Percentiles rank a stretch among this genome's conserved stretches.
phyloP scores from a whole-genome alignment of 208 protist genomes.

The Crithidia sp. region DNA sequence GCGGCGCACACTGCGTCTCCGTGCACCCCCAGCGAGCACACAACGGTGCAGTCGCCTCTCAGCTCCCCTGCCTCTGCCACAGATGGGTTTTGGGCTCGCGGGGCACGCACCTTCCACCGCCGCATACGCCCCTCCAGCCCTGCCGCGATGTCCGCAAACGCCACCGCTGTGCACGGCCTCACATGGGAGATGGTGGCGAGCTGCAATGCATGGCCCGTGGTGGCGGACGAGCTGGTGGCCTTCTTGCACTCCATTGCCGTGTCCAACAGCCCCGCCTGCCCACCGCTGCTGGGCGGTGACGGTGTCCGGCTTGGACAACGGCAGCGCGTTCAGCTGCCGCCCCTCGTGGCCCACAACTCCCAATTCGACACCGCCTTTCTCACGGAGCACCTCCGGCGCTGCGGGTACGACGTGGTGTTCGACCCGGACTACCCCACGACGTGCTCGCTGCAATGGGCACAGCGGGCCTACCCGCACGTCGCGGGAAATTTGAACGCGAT shows the following conservation, averaged over 20 bases:
- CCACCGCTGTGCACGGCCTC: conserved; percentile 42
- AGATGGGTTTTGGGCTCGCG: conserved; percentile 41
- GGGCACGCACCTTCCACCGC: conserved; percentile 47
- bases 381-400: conserved; percentile 25
- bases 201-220: conserved; percentile 32
- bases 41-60: not conserved
- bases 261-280: not conserved
- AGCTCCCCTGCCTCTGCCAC: not conserved
- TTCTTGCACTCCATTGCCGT: conserved; percentile 27
- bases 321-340: conserved; percentile 42
- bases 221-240: conserved; percentile 34
- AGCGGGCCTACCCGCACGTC: conserved; percentile 52
- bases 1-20: not conserved
- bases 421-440: conserved; percentile 51
- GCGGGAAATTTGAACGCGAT: conserved; percentile 42
- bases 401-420: conserved; percentile 56
- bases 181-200: conserved; percentile 34
- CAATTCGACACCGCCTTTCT: conserved; percentile 67
- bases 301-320: not conserved
- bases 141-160: conserved; percentile 11
- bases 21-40: not conserved
- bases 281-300: not conserved
- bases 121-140: conserved; percentile 41
- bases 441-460: conserved; percentile 54
- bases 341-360: conserved; percentile 73